phyloP scores from a whole-genome alignment of 2,329 filamentous ascomycete genomes.

The Phaeosphaeriaceae sp. region DNA sequence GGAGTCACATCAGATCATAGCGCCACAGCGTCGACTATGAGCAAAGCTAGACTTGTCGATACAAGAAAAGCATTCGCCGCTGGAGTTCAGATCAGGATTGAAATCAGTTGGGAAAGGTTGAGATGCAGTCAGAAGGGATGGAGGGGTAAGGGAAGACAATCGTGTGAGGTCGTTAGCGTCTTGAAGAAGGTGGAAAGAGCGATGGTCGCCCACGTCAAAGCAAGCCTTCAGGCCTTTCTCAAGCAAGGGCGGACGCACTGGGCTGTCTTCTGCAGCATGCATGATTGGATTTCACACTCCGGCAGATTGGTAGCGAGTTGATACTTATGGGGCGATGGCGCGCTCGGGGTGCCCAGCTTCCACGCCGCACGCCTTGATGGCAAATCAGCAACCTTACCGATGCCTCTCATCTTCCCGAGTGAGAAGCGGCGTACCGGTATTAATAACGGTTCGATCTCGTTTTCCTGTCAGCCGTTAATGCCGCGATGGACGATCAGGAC shows the following conservation, averaged over 20 bases:
- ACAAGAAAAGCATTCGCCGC: neutral
- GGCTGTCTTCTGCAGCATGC: neutral
- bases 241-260: neutral
- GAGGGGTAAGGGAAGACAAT: neutral
- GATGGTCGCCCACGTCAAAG: neutral
- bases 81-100: neutral
- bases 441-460: neutral
- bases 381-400: slow-evolving; percentile 3
- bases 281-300: slow-evolving; percentile 28
- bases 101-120: neutral
- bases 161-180: neutral
- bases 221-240: slow-evolving; percentile 4
- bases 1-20: too few species aligned
- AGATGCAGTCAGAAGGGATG: neutral
- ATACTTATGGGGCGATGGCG: slow-evolving; percentile 20
- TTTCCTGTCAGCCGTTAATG: neutral
- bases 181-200: slow-evolving; percentile 2
- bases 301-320: slow-evolving; percentile 45
- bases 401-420: neutral
- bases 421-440: slow-evolving; percentile 8
- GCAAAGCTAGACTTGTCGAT: neutral
- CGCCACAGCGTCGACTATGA: too few species aligned
- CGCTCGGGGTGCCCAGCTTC: slow-evolving; percentile 16
- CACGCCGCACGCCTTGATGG: slow-evolving; percentile 16
- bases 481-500: neutral